Evolutionary conservation across 257 asterid species (phyloP), one percentile per base, ranked within the genome.

Genomic region (Petrea volubilis): DNA sequence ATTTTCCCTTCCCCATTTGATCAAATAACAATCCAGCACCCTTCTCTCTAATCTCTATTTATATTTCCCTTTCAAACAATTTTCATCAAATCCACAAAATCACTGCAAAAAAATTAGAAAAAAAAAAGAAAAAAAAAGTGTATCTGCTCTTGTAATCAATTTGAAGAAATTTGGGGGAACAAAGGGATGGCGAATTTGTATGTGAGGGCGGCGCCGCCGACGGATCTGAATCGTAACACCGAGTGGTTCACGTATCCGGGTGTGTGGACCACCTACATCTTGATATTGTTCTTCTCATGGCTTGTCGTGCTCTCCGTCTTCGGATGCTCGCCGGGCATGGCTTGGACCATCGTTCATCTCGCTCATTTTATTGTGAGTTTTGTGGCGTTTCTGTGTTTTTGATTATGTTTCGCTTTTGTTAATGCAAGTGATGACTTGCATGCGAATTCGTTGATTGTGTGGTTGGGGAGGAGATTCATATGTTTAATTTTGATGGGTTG

Each of bases 191-290:
- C 97, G 70, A 92, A 81, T 81, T 81, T 86, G 86, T 90, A 88
- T 11, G 98, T 92, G 44, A 85, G 74, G 77, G 97, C 98, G 77
- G 80, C 61, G 77, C 88, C 91, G 67, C 71, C 97, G 69, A 90
- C 95, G 85, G 98, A 90, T 93, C 87, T 93, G 88, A 90, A 90
- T 75, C 80, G 83, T 77, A 92, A 92, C 69, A 92, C 98, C 1
- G 98, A 92, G 82, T 92, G 97, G 98, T 92, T 92, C 76, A 90
- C 91, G 71, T 90, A 92, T 76, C 98, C 98, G 3, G 98, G 98
- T 28, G 98, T 88, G 7, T 92, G 98, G 98, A 90, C 97, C 44
- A 84, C 85, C n/a, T 92, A 92, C 77, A 92, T 92, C 72, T 76
- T 92, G 0, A 86, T 92, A 79, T 57, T 92, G 12, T 88, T 92